Evolutionary conservation across 352 stramenopile genomes (phyloP), one percentile per base, ranked within the genome.

Genomic region (Blastocystis sp.): DNA sequence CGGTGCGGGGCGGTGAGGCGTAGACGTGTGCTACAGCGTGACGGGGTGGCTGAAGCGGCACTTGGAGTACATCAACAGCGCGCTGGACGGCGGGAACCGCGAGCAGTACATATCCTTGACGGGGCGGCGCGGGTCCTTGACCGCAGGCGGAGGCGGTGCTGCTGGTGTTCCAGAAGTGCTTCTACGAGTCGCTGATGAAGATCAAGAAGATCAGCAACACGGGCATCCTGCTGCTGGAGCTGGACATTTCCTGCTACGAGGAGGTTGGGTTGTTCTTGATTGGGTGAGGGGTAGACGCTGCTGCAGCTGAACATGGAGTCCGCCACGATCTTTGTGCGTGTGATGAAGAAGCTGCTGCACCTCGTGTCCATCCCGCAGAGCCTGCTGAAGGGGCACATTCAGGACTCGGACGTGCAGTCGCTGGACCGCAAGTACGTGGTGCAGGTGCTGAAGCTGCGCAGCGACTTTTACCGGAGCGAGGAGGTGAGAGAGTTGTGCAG

Each of bases 161-260:
- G 45, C 14, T 78, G 61, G 23, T 56, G 34, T 79, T 88, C 64
- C 67, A 88, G 40, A 74, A 78, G 17, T 64, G 60, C 66, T 88
- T 88, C 67, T 79, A 79, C 41, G 78, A 76, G 45, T 64, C 67
- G 23, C 23, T 88, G 17, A 41, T 78, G 48, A 88, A 88, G 78
- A 61, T 79, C n/a, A 88, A 88, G 41, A 88, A 88, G 28, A 65
- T 88, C 4, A 88, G 78, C 52, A 88, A 79, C n/a, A 88, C 38
- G 14, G 78, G 78, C 14, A 76, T 88, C 62, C 62, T 88, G 1
- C 60, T 88, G 40, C 11, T 88, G 34, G 78, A 88, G 45, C 78
- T 88, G 28, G 78, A 88, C 48, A 76, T 88, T 19, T 23, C 28
- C 14, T 79, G 67, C 43, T 88, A 88, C 66, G 78, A 88, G 45